phyloP scores from a whole-genome alignment of 129 eudicot genomes.

The Sambucus nigra region DNA sequence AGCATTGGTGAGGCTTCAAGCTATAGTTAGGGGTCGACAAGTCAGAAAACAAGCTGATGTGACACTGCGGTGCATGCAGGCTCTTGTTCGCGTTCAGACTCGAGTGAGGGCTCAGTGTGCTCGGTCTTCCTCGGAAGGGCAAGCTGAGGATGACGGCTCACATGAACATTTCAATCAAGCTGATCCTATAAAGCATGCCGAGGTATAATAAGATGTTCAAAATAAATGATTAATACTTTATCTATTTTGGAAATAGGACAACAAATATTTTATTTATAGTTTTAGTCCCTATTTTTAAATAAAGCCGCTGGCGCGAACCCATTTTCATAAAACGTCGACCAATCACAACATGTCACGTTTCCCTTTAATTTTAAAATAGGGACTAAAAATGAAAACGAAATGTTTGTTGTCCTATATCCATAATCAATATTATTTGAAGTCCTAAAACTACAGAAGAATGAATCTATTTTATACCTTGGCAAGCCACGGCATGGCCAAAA shows the following conservation, averaged over 20 bases:
- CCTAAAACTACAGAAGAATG: neutral
- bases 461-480: neutral
- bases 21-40: constrained; percentile 78
- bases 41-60: constrained; percentile 92
- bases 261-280: too few species aligned
- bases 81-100: constrained; percentile 86
- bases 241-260: too few species aligned
- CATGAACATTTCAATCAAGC: constrained; percentile 8
- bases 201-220: constrained; percentile 30
- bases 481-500: too few species aligned
- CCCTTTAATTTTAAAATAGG: too few species aligned
- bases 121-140: constrained; percentile 29
- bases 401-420: too few species aligned
- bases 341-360: too few species aligned
- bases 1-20: constrained; percentile 86
- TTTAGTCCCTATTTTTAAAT: too few species aligned
- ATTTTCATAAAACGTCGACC: too few species aligned
- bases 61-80: constrained; percentile 93
- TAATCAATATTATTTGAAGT: too few species aligned
- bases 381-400: too few species aligned
- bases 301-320: too few species aligned
- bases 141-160: neutral
- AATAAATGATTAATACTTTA: neutral
- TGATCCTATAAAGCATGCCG: constrained; percentile 41
- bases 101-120: constrained; percentile 51